Conservation (phyloP, 495 filamentous ascomycete species). For the Neurospora sp. region DNA sequence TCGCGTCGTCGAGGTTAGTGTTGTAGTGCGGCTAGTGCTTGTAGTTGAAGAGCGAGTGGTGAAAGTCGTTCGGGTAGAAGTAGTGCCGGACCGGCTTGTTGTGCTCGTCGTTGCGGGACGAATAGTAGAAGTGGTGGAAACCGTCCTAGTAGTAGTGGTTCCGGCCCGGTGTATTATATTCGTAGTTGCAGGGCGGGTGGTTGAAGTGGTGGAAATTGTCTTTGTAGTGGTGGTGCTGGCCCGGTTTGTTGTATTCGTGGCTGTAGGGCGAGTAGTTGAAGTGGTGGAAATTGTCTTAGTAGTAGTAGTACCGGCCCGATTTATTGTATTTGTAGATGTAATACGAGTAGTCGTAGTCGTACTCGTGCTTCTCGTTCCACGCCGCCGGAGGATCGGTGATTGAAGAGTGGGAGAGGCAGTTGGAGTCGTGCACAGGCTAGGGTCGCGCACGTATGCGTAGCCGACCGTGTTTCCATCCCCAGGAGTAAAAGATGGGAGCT, state of each 20-base stretch:
- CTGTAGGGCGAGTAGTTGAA: background rate
- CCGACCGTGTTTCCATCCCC: background rate
- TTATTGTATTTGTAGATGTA: background rate
- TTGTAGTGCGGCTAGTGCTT: background rate
- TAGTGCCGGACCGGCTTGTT: background rate
- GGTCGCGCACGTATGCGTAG: background rate
- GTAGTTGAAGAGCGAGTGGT: background rate
- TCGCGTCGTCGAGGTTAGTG: too few species aligned
- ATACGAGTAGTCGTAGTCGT: background rate
- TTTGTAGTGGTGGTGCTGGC: too few species aligned
- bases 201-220: too few species aligned
- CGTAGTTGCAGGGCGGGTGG: too few species aligned
- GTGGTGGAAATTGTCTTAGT: background rate
- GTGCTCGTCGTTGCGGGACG: background rate
- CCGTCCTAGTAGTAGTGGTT: too few species aligned
- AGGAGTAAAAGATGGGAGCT: background rate
- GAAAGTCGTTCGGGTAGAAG: background rate
- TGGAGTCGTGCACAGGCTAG: background rate
- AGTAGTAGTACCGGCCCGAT: background rate
- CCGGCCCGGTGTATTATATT: too few species aligned
- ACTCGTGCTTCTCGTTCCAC: background rate
- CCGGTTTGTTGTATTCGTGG: background rate
- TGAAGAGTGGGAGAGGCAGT: background rate
- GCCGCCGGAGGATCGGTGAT: background rate
- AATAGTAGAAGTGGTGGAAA: background rate